Conservation (phyloP, 2,329 filamentous ascomycete species). For the Cladosporium halotolerans region DNA sequence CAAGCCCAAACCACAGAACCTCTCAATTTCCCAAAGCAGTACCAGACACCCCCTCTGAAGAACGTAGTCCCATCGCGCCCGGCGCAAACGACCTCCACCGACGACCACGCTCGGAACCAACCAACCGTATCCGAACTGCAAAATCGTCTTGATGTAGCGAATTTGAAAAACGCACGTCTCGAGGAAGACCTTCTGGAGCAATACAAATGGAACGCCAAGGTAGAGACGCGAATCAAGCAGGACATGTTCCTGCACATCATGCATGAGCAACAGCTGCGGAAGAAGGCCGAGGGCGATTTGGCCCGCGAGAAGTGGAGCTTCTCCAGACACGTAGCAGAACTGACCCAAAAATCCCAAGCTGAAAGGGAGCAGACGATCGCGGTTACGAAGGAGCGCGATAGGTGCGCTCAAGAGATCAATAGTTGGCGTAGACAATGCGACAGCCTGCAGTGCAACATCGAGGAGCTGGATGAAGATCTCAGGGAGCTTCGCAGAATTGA, state of each 20-base stretch:
- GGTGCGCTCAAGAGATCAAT: neutral
- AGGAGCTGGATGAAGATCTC: slow-evolving; percentile 18
- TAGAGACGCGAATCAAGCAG: slow-evolving; percentile 4
- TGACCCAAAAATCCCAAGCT: neutral
- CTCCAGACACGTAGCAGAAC: neutral
- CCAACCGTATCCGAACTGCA: neutral
- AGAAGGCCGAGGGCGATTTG: neutral
- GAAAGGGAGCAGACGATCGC: neutral
- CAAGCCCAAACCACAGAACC: too few relatives aligned
- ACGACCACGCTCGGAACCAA: too few relatives aligned
- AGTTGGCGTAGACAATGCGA: too few relatives aligned
- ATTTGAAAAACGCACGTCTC: neutral
- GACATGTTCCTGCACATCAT: slow-evolving; percentile 14
- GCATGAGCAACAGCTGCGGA: slow-evolving; percentile 3
- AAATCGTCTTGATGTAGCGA: neutral
- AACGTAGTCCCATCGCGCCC: too few relatives aligned
- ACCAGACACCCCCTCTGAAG: neutral
- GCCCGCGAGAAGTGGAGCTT: neutral
- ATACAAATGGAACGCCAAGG: neutral
- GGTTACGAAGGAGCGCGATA: neutral
- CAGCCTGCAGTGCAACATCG: neutral
- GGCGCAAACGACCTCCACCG: too few relatives aligned
- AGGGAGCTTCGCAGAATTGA: slow-evolving; percentile 13
- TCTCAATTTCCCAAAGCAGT: too few relatives aligned
- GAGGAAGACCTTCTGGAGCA: neutral